Percentiles rank a stretch among this genome's conserved stretches.
Evolutionary conservation across 2,329 filamentous ascomycete genomes (phyloP).

Genomic region (Raffaelea albimanens): DNA sequence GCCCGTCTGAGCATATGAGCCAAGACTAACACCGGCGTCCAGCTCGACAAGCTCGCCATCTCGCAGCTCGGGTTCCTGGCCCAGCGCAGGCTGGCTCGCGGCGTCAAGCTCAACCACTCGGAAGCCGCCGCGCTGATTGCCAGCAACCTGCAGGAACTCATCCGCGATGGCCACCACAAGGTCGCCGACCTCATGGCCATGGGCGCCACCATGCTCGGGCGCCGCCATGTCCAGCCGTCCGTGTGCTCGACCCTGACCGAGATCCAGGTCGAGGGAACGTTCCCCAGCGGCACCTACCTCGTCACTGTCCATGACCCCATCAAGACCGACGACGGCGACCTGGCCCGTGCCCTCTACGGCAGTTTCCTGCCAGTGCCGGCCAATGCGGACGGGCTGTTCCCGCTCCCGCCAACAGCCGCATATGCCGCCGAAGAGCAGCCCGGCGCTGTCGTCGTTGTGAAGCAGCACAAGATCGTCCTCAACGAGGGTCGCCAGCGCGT

Average conservation of each 20-base stretch:
- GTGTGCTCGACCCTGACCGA: constrained; percentile 71
- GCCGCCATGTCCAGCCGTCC: constrained; percentile 79
- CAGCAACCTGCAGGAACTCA: constrained; percentile 86
- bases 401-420: constrained; percentile 50
- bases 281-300: constrained; percentile 81
- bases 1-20: no score
- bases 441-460: no score
- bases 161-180: constrained; percentile 88
- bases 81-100: constrained; percentile 77
- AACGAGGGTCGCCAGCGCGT: constrained; percentile 69
- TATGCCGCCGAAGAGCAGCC: constrained; percentile 62
- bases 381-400: constrained; percentile 58
- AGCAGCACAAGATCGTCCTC: no score
- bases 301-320: constrained; percentile 92
- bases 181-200: constrained; percentile 91
- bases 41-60: constrained; percentile 96
- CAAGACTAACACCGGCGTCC: constrained; percentile 1
- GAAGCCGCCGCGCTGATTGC: constrained; percentile 81
- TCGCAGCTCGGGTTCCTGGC: constrained; percentile 81
- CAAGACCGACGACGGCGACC: constrained; percentile 73
- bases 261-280: constrained; percentile 91
- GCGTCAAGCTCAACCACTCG: constrained; percentile 79
- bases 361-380: constrained; percentile 78
- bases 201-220: constrained; percentile 84
- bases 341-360: constrained; percentile 80